Base-by-base conservation (phyloP, 1,284 basidiomycete genomes). In the Cutaneotrichosporon mucoides region DNA sequence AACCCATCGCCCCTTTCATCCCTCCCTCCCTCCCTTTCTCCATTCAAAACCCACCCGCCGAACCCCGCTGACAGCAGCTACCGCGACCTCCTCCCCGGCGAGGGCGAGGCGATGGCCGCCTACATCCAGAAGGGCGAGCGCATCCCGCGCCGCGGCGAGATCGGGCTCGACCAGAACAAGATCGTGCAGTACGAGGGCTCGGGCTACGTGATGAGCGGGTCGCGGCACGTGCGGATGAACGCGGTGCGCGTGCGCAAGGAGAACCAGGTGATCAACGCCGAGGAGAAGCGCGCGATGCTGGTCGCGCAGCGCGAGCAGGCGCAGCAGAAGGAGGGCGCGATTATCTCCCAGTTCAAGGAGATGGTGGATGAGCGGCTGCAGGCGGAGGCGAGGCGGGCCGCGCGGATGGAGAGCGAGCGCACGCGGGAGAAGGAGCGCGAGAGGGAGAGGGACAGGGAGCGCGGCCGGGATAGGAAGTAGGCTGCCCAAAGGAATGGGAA, bases 131-230 rank as follows among this genome's bases (percentile, higher is more conserved):
- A 93, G 16, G 93, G 91, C 57, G 77, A 86, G 56, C 92, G 95
- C 72, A 99, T 99, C 70, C 95, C 95, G 4, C 90, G 95, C 60
- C 90, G 96, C 82, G 96, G 95, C 79, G 95, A 99, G 81, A 98
- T 99, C 69, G 96, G 95, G 51, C 80, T 99, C 62, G 87, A 88
- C 12, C 86, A 89, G 7, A 86, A 87, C 33, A 85, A 91, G 75
- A 99, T 99, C 69, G 90, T 88, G 16, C 77, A 83, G 69, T 97
- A 84, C 79, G 95, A 99, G 80, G 72, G 81, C 41, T 88, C 88
- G n/a, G 95, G 95, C n/a, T 99, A 95, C 76, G 95, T 99, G 57
- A 99, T 99, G 96, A 92, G 89, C 70, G 95, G 95, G 45, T 90
- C 87, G 71, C 82, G 95, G 58, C 94, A 99, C 76, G 83, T 87